These are phyloP conservation scores for Gossypium thurberi DNA, from an alignment of 345 rosid genomes.

Conservation along the genomic window DNA sequence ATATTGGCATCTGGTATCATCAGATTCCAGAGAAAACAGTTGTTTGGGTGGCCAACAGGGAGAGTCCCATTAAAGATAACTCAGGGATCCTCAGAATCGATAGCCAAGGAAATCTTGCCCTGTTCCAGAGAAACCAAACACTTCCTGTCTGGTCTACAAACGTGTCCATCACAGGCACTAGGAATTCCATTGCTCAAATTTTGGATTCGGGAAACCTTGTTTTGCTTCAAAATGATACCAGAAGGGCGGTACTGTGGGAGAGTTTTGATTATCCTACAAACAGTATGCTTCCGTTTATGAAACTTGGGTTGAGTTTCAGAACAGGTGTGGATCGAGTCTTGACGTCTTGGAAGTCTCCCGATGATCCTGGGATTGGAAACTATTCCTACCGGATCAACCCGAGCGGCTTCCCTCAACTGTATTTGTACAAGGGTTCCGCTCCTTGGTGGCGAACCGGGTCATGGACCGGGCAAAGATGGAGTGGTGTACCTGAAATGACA, in stretches of 20 bases:
- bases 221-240: slow-evolving; percentile 25
- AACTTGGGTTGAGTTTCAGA: slow-evolving; percentile 40
- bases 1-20: slow-evolving; percentile 75
- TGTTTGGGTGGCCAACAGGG: slow-evolving; percentile 82
- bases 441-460: slow-evolving; percentile 48
- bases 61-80: slow-evolving; percentile 38
- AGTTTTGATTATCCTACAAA: slow-evolving; percentile 67
- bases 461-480: slow-evolving; percentile 63
- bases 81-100: slow-evolving; percentile 37
- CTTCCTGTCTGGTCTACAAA: slow-evolving; percentile 48
- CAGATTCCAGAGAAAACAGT: slow-evolving; percentile 34
- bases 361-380: slow-evolving; percentile 48
- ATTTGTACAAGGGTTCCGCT: slow-evolving; percentile 30
- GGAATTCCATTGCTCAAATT: slow-evolving; percentile 31
- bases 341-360: slow-evolving; percentile 44
- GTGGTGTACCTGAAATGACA: slow-evolving; percentile 60
- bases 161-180: slow-evolving; percentile 14
- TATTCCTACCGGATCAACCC: slow-evolving; percentile 33
- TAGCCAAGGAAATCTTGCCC: slow-evolving; percentile 37
- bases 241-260: slow-evolving; percentile 40
- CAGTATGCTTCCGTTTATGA: slow-evolving; percentile 57
- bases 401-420: slow-evolving; percentile 41
- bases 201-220: slow-evolving; percentile 64
- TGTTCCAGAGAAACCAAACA: slow-evolving; percentile 22
- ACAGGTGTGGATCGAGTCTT: slow-evolving; percentile 29